These are phyloP conservation scores for Saposhnikovia divaricata DNA, from an alignment of 129 eudicot genomes.

Conservation along the genomic window DNA sequence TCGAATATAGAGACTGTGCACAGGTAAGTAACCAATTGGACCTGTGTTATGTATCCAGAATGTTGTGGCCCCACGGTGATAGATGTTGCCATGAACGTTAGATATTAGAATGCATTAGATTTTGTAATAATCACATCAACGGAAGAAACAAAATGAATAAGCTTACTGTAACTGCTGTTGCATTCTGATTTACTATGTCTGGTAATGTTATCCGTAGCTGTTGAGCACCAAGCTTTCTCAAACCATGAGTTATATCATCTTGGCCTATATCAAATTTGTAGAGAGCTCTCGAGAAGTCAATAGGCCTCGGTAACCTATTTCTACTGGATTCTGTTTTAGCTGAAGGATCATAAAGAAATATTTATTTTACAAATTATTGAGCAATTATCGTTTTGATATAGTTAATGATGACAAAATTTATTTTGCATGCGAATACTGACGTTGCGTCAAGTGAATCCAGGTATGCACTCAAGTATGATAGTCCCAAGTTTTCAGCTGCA, in stretches of 20 bases:
- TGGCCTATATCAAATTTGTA: conserved; percentile 74
- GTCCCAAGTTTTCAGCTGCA: conserved; percentile 52
- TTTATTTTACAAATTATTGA: too few species aligned
- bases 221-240: conserved; percentile 30
- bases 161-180: conserved; percentile 44
- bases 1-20: conserved; percentile 15
- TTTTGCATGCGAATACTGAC: conserved; percentile 19
- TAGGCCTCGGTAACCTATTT: conserved; percentile 50
- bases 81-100: conserved; percentile 30
- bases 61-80: conserved; percentile 54
- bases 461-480: conserved; percentile 62
- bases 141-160: neutral
- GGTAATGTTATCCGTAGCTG: conserved; percentile 40
- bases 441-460: conserved; percentile 61
- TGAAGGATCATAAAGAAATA: conserved; percentile 4
- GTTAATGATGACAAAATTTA: neutral
- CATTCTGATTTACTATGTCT: conserved; percentile 42
- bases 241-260: conserved; percentile 49
- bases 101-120: neutral
- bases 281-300: conserved; percentile 43
- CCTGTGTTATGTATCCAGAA: conserved; percentile 74
- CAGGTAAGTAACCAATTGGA: conserved; percentile 64
- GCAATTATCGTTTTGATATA: neutral
- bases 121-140: neutral
- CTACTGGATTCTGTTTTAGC: conserved; percentile 22